Base-by-base conservation (phyloP, 169 alveolate species). In the Plasmodium ovale region DNA sequence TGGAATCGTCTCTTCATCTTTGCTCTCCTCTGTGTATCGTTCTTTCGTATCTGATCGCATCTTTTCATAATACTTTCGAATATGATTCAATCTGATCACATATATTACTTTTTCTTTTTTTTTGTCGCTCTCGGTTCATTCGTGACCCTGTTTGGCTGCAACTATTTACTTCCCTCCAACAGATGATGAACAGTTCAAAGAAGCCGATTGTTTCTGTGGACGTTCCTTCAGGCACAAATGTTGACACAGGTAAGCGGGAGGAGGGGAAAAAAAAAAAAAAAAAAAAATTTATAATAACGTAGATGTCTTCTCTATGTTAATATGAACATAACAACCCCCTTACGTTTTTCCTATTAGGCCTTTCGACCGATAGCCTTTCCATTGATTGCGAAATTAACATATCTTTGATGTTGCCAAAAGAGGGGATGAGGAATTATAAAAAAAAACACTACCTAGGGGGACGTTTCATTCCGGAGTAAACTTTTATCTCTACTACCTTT, bases 151-250 rank as follows among this genome's bases (percentile, higher is more conserved):
- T n/a, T n/a, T n/a, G n/a, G n/a, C n/a, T n/a, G n/a, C n/a, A n/a
- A n/a, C n/a, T n/a, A n/a, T n/a, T 31, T 31, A 58, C 42, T 14
- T 53, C 53, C 33, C 85, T 93, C 19, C 94, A 91, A 56, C 87
- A 93, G 60, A 93, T 87, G 53, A 92, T 93, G 54, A 91, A 89
- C 58, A 85, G 88, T 51, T 60, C 69, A 44, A 87, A 92, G 51
- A 79, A 87, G 47, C 95, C 94, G 19, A 91, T 95, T 16, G 94
- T 94, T 44, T 95, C 98, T 29, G 92, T 96, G 39, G 99, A 96
- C 72, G 94, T 97, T 12, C 98, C 99, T 31, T 95, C 98, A 3
- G 98, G 98, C 47, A 95, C 95, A 95, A 96, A 96, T 88, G 95
- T 96, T 4, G 97, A 94, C 53, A 59, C 92, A 74, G 97, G 97